Conservation (phyloP, 2,329 filamentous ascomycete genomes). For the Anthostomella pinea region DNA sequence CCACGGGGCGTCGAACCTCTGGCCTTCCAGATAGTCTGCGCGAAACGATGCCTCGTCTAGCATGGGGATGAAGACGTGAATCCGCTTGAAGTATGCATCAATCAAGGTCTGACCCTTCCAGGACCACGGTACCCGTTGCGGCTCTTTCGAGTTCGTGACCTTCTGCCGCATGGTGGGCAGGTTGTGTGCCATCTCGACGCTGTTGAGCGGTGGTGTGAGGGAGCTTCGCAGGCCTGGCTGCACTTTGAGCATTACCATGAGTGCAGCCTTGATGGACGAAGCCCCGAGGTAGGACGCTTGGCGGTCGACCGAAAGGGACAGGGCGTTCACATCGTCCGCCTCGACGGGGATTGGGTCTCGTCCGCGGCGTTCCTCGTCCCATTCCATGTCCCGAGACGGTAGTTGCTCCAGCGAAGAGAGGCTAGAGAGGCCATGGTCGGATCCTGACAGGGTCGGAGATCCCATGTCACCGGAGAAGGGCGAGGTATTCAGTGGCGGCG, state of each 20-base stretch:
- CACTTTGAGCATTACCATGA: slow-evolving; percentile 66
- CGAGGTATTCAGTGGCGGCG: slow-evolving; percentile 51
- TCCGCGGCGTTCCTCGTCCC: slow-evolving; percentile 61
- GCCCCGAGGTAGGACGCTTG: slow-evolving; percentile 67
- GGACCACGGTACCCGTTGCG: slow-evolving; percentile 52
- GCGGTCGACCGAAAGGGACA: slow-evolving; percentile 59
- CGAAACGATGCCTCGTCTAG: slow-evolving; percentile 70
- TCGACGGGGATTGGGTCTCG: slow-evolving; percentile 58
- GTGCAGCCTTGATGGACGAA: slow-evolving; percentile 71
- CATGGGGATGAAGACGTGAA: slow-evolving; percentile 71
- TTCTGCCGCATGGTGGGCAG: slow-evolving; percentile 43
- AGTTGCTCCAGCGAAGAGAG: slow-evolving; percentile 63
- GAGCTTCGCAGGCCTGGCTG: slow-evolving; percentile 46
- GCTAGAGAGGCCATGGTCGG: slow-evolving; percentile 45
- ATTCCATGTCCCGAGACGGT: slow-evolving; percentile 60
- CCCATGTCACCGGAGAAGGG: slow-evolving; percentile 46
- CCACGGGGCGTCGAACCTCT: slow-evolving; percentile 67
- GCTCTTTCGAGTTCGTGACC: slow-evolving; percentile 43
- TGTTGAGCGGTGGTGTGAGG: slow-evolving; percentile 46
- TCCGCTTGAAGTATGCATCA: slow-evolving; percentile 72
- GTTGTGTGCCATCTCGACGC: slow-evolving; percentile 45
- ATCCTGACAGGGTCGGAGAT: slow-evolving; percentile 48
- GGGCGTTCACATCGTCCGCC: slow-evolving; percentile 68
- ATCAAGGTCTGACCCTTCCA: slow-evolving; percentile 67
- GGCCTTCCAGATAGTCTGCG: slow-evolving; percentile 60